These are phyloP conservation scores for Gillenia trifoliata DNA, from an alignment of 306 rosid species.

Conservation along the genomic window DNA sequence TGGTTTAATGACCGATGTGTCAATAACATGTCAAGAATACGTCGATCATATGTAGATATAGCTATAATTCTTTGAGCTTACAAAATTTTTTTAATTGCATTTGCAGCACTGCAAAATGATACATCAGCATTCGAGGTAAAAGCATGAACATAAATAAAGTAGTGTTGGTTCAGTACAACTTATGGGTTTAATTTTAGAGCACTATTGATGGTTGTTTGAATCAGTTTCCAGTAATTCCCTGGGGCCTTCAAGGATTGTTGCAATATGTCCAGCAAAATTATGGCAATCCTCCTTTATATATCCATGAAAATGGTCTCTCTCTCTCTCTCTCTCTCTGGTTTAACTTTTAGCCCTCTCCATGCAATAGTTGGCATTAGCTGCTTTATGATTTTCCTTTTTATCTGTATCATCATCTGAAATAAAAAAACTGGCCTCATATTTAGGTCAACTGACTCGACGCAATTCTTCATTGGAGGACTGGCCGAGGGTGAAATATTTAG, in stretches of 20 bases:
- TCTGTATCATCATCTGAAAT: too few species aligned
- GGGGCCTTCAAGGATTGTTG: conserved; percentile 25
- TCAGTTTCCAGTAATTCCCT: conserved; percentile 31
- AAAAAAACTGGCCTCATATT: not conserved
- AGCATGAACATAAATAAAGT: not conserved
- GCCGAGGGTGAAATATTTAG: conserved; percentile 45
- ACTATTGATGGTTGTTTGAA: not conserved
- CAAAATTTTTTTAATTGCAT: not conserved
- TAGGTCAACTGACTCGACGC: conserved; percentile 44
- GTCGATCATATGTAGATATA: not conserved
- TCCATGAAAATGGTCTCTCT: conserved; percentile 53
- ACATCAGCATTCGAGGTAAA: conserved; percentile 22
- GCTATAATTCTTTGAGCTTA: not conserved
- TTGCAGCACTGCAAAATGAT: not conserved
- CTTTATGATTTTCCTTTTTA: not conserved
- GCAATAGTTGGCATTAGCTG: too few species aligned
- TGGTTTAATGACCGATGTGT: not conserved
- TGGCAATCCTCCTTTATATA: conserved; percentile 42
- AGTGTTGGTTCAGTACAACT: not conserved
- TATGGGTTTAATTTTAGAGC: not conserved
- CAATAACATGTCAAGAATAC: not conserved
- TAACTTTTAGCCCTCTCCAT: too few species aligned
- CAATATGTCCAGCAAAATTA: conserved; percentile 33
- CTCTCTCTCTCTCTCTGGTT: not conserved
- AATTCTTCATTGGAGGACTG: conserved; percentile 56